Conservation (phyloP, 1,139 yeast species). For the Lodderomyces metapsilosis region DNA sequence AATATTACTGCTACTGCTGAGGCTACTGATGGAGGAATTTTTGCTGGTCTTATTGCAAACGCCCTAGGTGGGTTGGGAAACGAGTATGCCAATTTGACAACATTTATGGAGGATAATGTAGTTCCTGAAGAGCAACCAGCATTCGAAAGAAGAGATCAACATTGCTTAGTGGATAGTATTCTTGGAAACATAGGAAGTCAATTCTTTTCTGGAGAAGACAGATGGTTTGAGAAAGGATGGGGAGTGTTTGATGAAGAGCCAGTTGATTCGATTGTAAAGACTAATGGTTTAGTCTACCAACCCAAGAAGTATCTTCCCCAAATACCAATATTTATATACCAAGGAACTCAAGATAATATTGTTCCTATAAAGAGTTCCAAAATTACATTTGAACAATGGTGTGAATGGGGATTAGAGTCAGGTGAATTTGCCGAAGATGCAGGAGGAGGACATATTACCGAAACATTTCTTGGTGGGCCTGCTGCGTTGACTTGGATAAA, state of each 20-base stretch:
- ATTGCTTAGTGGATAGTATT: slow-evolving; percentile 17
- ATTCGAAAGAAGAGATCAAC: background rate
- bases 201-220: slow-evolving; percentile 18
- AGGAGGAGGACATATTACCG: slow-evolving; percentile 27
- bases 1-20: slow-evolving; percentile 23
- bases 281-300: slow-evolving; percentile 21
- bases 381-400: slow-evolving; percentile 29
- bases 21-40: slow-evolving; percentile 23
- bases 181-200: slow-evolving; percentile 14
- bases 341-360: slow-evolving; percentile 28
- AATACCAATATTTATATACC: slow-evolving; percentile 34
- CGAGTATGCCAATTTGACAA: slow-evolving; percentile 17
- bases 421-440: slow-evolving; percentile 26
- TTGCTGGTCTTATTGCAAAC: slow-evolving; percentile 26
- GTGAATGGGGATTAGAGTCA: slow-evolving; percentile 28
- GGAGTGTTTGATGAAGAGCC: slow-evolving; percentile 16
- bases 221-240: slow-evolving; percentile 18
- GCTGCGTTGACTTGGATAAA: slow-evolving; percentile 30
- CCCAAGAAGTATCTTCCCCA: slow-evolving; percentile 21
- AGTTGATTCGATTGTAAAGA: slow-evolving; percentile 16
- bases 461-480: slow-evolving; percentile 25
- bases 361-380: slow-evolving; percentile 26
- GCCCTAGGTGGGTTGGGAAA: slow-evolving; percentile 26
- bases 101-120: background rate
- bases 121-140: background rate